Base-by-base conservation (phyloP, 2,329 filamentous ascomycete genomes). In the Rachicladosporium sp. region DNA sequence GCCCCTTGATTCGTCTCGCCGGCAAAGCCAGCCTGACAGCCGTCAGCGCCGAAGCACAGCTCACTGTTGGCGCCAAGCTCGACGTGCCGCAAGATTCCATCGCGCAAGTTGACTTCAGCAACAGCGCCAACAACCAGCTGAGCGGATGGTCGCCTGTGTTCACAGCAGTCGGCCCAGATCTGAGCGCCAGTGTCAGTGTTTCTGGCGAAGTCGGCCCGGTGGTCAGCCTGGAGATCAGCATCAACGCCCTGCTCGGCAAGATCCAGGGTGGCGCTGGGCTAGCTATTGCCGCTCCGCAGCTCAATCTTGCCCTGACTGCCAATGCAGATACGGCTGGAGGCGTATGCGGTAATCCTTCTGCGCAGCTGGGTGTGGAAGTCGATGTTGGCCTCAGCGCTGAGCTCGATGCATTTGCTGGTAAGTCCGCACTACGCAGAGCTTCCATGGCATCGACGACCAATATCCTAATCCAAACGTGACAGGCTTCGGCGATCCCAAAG, bases 381-480 rank as follows among this genome's bases (percentile, higher is more conserved):
- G 35, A 36, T 11, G 35, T 36, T n/a, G 35, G 35, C 5, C 23
- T 36, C 7, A 29, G 23, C 6, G 35, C 35, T 27, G 21, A 36
- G 21, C 23, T 36, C 23, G 35, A 36, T 36, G 35, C 35, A 4
- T 36, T 36, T 36, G 35, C 23, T 36, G 35, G 23, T 27, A 27
- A 27, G 23, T 27, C 23, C 8, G 23, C 23, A n/a, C n/a, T n/a
- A n/a, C n/a, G n/a, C n/a, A n/a, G n/a, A n/a, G n/a, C n/a, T n/a
- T n/a, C n/a, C n/a, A n/a, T n/a, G n/a, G n/a, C n/a, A n/a, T n/a
- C n/a, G n/a, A n/a, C n/a, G n/a, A n/a, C n/a, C n/a, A n/a, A n/a
- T n/a, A n/a, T n/a, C n/a, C n/a, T 27, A 27, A 27, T 27, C 8
- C 23, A 7, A 27, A 27, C 23, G 23, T 27, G 4, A 27, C 23